phyloP scores from a whole-genome alignment of 1,284 basidiomycete genomes.

The Flammula alnicola region DNA sequence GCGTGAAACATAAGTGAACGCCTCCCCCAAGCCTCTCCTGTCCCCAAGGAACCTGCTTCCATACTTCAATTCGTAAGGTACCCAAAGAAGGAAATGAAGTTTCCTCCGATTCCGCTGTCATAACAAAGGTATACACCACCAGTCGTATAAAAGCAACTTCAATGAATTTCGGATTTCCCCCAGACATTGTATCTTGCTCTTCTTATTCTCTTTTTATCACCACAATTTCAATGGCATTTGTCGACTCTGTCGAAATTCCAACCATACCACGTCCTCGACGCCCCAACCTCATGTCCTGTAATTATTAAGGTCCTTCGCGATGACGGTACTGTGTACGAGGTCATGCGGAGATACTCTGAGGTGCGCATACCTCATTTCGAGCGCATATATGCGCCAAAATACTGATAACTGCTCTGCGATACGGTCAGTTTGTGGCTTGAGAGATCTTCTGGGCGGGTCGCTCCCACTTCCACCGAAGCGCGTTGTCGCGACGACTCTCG shows the following conservation, averaged over 20 bases:
- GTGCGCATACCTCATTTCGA: slow-evolving; percentile 30
- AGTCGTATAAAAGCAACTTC: slow-evolving; percentile 5
- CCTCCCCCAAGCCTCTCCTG: no score
- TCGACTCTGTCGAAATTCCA: slow-evolving; percentile 35
- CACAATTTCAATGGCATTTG: slow-evolving; percentile 18
- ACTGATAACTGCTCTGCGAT: neutral
- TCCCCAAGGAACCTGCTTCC: no score
- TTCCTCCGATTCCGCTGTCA: slow-evolving; percentile 20
- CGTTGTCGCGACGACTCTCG: slow-evolving; percentile 44
- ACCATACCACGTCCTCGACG: slow-evolving; percentile 53
- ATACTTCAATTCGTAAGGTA: neutral
- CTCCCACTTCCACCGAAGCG: slow-evolving; percentile 51
- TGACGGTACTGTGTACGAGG: slow-evolving; percentile 36
- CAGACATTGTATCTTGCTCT: neutral
- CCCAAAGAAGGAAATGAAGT: slow-evolving; percentile 21
- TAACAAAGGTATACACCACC: slow-evolving; percentile 20
- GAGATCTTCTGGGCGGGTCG: slow-evolving; percentile 35
- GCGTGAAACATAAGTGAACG: no score
- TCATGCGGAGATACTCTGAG: slow-evolving; percentile 55
- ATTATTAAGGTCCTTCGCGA: slow-evolving; percentile 39
- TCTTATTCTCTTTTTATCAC: neutral
- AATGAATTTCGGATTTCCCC: neutral
- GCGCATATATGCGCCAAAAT: slow-evolving; percentile 21
- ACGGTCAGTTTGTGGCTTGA: slow-evolving; percentile 27
- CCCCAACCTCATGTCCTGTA: slow-evolving; percentile 57